These are phyloP conservation scores for Protomyces arabidopsidicola DNA, from an alignment of 1,139 yeast genomes.

Conservation along the genomic window DNA sequence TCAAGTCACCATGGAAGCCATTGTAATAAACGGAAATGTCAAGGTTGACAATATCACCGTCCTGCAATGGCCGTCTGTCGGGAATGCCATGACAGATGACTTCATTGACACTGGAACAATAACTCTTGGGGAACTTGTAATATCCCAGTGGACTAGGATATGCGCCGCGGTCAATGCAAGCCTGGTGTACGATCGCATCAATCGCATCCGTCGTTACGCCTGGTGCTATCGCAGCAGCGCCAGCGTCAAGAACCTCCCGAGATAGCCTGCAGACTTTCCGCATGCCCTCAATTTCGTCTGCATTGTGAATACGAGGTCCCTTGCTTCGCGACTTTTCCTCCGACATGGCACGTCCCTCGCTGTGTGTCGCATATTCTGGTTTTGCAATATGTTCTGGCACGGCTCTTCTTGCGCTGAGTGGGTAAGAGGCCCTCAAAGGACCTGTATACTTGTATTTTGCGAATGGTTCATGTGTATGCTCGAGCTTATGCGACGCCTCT, in stretches of 20 bases:
- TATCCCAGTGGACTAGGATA: slow-evolving; percentile 96
- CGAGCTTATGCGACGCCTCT: slow-evolving; percentile 20
- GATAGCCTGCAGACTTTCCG: slow-evolving; percentile 70
- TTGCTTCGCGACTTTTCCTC: slow-evolving; percentile 70
- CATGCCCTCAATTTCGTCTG: slow-evolving; percentile 67
- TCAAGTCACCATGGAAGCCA: slow-evolving; percentile 91
- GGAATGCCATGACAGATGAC: slow-evolving; percentile 97
- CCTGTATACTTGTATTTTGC: slow-evolving; percentile 75
- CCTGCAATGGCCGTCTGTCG: slow-evolving; percentile 75
- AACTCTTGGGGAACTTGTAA: slow-evolving; percentile 86
- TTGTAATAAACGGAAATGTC: slow-evolving; percentile 81
- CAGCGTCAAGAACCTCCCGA: slow-evolving; percentile 79
- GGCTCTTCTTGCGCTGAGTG: slow-evolving; percentile 63
- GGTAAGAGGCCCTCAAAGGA: slow-evolving; percentile 69
- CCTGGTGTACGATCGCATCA: slow-evolving; percentile 80
- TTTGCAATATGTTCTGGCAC: slow-evolving; percentile 66
- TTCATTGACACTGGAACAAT: slow-evolving; percentile 88
- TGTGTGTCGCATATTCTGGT: slow-evolving; percentile 72
- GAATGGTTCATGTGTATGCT: slow-evolving; percentile 58
- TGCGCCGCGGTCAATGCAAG: slow-evolving; percentile 79
- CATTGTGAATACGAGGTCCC: slow-evolving; percentile 57
- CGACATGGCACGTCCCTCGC: slow-evolving; percentile 66
- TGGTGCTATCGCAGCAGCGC: slow-evolving; percentile 75
- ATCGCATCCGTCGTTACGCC: slow-evolving; percentile 93
- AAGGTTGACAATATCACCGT: slow-evolving; percentile 90